Evolutionary conservation across 352 stramenopile species (phyloP).

Genomic region (Phytophthora litchii): DNA sequence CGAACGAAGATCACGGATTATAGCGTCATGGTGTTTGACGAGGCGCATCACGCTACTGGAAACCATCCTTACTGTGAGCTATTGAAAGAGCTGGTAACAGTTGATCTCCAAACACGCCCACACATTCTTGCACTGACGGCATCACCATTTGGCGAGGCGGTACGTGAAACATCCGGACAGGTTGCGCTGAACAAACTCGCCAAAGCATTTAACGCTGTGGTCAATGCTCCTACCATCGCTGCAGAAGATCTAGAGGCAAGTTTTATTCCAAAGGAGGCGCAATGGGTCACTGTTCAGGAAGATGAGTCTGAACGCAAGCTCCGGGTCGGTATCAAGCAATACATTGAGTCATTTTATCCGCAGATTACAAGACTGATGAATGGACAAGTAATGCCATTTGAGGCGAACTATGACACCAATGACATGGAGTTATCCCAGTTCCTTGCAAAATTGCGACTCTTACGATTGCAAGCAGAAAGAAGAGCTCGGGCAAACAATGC

Average conservation of each 20-base stretch:
- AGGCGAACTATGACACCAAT: slow-evolving; percentile 55
- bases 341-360: slow-evolving; percentile 50
- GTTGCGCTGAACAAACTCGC: slow-evolving; percentile 45
- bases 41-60: slow-evolving; percentile 77
- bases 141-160: slow-evolving; percentile 72
- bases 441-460: slow-evolving; percentile 45
- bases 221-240: slow-evolving; percentile 70
- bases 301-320: slow-evolving; percentile 42
- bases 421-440: slow-evolving; percentile 63
- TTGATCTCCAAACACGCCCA: slow-evolving; percentile 36
- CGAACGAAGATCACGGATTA: slow-evolving; percentile 57
- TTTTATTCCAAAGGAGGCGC: slow-evolving; percentile 61
- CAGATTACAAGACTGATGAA: slow-evolving; percentile 32
- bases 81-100: slow-evolving; percentile 42
- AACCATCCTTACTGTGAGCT: slow-evolving; percentile 70
- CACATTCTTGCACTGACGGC: slow-evolving; percentile 72
- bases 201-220: slow-evolving; percentile 48
- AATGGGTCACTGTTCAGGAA: slow-evolving; percentile 63
- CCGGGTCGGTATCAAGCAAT: slow-evolving; percentile 45
- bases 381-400: slow-evolving; percentile 46
- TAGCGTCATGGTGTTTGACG: slow-evolving; percentile 80
- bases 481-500: slow-evolving; percentile 12
- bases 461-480: slow-evolving; percentile 27
- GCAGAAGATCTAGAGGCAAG: slow-evolving; percentile 48
- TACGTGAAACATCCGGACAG: slow-evolving; percentile 42